Evolutionary conservation across 306 rosid genomes (phyloP).

Genomic region (Oxytropis ochrocephala): DNA sequence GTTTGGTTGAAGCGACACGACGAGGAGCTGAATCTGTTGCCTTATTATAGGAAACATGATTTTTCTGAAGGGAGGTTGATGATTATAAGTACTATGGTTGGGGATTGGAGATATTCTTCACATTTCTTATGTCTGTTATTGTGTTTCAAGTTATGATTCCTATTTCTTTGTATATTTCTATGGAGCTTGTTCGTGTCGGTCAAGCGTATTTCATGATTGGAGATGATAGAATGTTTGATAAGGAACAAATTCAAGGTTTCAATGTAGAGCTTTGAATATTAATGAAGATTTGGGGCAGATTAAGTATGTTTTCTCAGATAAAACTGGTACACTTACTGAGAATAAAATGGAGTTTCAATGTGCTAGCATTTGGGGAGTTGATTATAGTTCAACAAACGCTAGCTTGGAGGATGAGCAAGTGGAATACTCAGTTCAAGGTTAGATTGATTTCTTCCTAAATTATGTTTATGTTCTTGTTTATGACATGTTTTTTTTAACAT

Average conservation of each 20-base stretch:
- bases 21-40: conserved; percentile 44
- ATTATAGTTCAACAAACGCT: conserved; percentile 44
- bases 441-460: background rate
- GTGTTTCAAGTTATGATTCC: no score
- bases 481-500: no score
- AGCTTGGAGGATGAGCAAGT: conserved; percentile 27
- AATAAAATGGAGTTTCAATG: conserved; percentile 96
- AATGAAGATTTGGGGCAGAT: conserved; percentile 97
- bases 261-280: conserved; percentile 87
- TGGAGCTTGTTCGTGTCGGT: conserved; percentile 94
- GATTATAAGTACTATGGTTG: conserved; percentile 62
- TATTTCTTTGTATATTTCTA: no score
- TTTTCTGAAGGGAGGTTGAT: conserved; percentile 18
- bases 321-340: no score
- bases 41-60: conserved; percentile 62
- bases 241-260: conserved; percentile 71
- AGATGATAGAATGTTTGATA: conserved; percentile 69
- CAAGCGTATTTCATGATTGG: conserved; percentile 92
- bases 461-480: background rate
- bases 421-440: conserved; percentile 56
- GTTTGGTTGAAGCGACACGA: conserved; percentile 64
- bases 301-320: conserved; percentile 85
- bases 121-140: no score
- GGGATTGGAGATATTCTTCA: conserved; percentile 69
- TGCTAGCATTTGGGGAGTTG: conserved; percentile 86